Percentiles rank a stretch among this genome's conserved stretches.
Evolutionary conservation across 176 grass and related monocot species (phyloP).

Genomic region (Oryza rufipogon): DNA sequence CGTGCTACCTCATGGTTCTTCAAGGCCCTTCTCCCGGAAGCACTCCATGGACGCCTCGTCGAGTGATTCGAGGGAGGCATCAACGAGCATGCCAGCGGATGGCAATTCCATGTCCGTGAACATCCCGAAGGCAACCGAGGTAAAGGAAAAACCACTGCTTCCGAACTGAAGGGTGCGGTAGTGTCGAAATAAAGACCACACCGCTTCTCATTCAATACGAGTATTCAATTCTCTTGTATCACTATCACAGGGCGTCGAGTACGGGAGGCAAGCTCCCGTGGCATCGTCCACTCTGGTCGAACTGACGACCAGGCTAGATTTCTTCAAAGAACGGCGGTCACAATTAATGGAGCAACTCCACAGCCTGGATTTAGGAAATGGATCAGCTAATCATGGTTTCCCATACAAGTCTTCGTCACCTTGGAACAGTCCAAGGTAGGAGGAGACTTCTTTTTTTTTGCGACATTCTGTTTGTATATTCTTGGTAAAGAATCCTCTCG

Average conservation of each 20-base stretch:
- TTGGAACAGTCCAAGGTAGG: conserved; percentile 80
- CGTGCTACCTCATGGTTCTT: conserved; percentile 64
- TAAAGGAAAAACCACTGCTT: conserved; percentile 44
- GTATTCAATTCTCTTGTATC: background rate
- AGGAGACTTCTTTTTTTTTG: background rate
- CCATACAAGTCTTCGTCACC: conserved; percentile 80
- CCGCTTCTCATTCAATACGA: background rate
- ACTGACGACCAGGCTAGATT: conserved; percentile 86
- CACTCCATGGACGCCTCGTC: conserved; percentile 64
- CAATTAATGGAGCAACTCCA: conserved; percentile 99
- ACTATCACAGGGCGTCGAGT: conserved; percentile 48
- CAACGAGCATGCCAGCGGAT: conserved; percentile 57
- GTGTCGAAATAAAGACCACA: background rate
- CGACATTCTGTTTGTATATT: conserved; percentile 45
- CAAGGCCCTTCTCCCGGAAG: conserved; percentile 74
- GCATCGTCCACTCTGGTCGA: conserved; percentile 94
- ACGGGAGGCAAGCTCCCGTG: conserved; percentile 56
- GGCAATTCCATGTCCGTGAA: conserved; percentile 41
- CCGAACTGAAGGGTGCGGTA: background rate
- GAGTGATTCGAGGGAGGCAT: conserved; percentile 67
- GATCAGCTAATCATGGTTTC: conserved; percentile 56
- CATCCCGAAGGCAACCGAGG: conserved; percentile 63
- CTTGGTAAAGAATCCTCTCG: conserved; percentile 40
- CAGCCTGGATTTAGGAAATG: conserved; percentile 89
- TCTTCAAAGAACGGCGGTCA: conserved; percentile 94